These are phyloP conservation scores for Lipomyces sp. DNA, from an alignment of 805 yeast genomes.

Conservation along the genomic window DNA sequence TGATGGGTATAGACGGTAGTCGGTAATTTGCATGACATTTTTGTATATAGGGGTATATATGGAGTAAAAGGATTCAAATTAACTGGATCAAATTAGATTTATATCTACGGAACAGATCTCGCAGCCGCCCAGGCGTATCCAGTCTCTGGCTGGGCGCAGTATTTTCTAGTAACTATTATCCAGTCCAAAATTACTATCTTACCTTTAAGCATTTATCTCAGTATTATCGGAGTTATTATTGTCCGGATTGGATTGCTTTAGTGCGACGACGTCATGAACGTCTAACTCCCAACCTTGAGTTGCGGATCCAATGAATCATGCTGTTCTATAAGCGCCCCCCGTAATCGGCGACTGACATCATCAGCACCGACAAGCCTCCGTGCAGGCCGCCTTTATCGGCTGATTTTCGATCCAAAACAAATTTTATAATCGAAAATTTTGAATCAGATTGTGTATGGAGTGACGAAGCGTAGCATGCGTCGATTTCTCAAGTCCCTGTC, in stretches of 20 bases:
- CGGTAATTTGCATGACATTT: background rate
- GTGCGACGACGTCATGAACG: background rate
- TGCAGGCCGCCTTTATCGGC: background rate
- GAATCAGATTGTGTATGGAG: background rate
- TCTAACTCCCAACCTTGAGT: background rate
- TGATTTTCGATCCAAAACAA: background rate
- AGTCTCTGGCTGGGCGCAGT: background rate
- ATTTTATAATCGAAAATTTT: background rate
- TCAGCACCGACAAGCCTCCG: background rate
- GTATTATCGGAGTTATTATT: background rate
- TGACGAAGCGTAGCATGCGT: background rate
- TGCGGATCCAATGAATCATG: background rate
- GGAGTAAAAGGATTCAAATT: background rate
- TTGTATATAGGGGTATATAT: background rate
- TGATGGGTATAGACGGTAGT: slow-evolving; percentile 21
- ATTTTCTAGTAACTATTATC: no score
- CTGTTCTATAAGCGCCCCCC: background rate
- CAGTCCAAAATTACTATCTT: background rate
- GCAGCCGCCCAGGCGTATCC: background rate
- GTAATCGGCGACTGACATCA: background rate
- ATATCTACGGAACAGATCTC: background rate
- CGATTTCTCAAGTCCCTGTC: slow-evolving; percentile 10
- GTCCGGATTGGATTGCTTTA: background rate
- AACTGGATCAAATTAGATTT: background rate
- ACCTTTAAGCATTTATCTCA: background rate